These are phyloP conservation scores for Leccinum truebloodii DNA, from an alignment of 768 basidiomycete genomes.

Conservation along the genomic window DNA sequence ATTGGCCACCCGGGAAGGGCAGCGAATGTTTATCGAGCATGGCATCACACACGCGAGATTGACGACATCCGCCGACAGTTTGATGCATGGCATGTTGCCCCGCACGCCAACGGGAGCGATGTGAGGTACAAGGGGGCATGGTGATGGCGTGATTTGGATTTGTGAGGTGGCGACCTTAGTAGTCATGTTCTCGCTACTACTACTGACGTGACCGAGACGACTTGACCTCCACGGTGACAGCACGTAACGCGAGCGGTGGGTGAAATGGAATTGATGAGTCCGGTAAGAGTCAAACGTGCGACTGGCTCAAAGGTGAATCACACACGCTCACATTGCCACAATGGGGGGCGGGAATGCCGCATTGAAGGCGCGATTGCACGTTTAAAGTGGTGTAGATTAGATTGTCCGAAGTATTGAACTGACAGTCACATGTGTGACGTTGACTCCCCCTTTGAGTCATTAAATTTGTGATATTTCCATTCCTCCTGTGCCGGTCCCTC, in stretches of 20 bases:
- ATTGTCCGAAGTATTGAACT: constrained; percentile 1
- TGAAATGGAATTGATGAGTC: background rate
- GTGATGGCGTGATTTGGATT: constrained; percentile 15
- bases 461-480: constrained; percentile 38
- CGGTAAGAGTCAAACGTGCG: constrained; percentile 21
- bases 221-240: background rate
- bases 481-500: constrained; percentile 37
- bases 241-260: constrained; percentile 7
- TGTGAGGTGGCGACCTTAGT: background rate
- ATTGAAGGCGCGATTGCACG: constrained; percentile 14
- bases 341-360: background rate
- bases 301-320: background rate
- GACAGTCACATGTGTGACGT: constrained; percentile 30
- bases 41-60: background rate
- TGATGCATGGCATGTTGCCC: background rate
- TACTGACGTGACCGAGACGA: background rate
- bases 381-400: constrained; percentile 16
- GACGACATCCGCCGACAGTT: background rate
- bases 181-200: constrained; percentile 2
- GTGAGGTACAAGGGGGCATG: background rate
- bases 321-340: background rate
- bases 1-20: background rate
- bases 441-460: constrained; percentile 34
- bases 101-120: background rate
- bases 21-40: background rate